Base-by-base conservation (phyloP, 2,329 filamentous ascomycete genomes). In the Didymella glomerata region DNA sequence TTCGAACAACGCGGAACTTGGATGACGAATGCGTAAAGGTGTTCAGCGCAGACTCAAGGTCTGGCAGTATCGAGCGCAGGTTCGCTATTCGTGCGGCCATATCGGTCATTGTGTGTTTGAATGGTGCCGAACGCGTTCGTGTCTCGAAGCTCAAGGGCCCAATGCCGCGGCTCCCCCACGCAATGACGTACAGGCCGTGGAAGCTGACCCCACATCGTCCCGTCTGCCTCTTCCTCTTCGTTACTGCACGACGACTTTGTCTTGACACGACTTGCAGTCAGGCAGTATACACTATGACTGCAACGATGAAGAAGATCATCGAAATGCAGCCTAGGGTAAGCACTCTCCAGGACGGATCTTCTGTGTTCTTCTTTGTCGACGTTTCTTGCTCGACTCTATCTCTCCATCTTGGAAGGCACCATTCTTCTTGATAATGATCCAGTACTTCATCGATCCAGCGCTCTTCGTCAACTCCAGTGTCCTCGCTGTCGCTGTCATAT, bases 1-100 rank as follows among this genome's bases (percentile, higher is more conserved):
- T 77, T 9, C 67, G 70, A 6, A 77, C 73, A 20, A 78, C 65
- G 49, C 70, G 72, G 50, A 77, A 77, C 48, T 70, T 75, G 27
- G 74, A 66, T 1, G 71, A 48, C 9, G 75, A 77, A 0, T 69
- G 62, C 8, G 69, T 68, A 32, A 78, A 78, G 3, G 68, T 68
- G 3, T 69, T 63, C n/a, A 77, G 66, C 3, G 69, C 66, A 28
- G 66, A 66, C 40, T 75, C 69, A n/a, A 77, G 56, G 14, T 76
- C 70, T 22, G 76, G 73, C 16, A 77, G 60, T 9, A 73, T 52
- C 0, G 67, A 54, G 44, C 68, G 66, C n/a, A 76, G 27, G 2
- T 68, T 60, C 2, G 71, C 54, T 53, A 77, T 63, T 9, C 71
- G 65, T 45, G 64, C 66, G 36, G 71, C 61, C 71, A 76, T 77